Evolutionary conservation across 306 rosid genomes (phyloP), one percentile per base, ranked within the genome.

Genomic region (Coriaria nepalensis): DNA sequence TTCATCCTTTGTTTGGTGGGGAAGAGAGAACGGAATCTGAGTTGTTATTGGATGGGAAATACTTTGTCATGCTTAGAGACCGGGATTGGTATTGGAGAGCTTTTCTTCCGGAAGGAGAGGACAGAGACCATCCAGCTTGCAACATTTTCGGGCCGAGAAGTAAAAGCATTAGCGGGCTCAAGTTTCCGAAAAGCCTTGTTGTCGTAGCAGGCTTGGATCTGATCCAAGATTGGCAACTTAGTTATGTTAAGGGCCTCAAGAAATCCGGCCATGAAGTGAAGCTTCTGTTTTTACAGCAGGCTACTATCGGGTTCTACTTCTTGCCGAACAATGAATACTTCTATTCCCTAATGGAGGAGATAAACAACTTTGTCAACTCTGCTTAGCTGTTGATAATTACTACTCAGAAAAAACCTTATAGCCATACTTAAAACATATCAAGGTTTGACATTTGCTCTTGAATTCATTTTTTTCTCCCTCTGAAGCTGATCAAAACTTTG

Each of bases 11-110:
- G 69, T 86, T 86, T 40, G 96, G 74, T 6, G 96, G 94, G 46
- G 60, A 79, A 61, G 56, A 15, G 64, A 60, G 96, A 54, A 74
- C 86, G 0, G 81, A 63, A 33, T 72, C 96, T 0, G 94, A 86
- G 69, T 62, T 55, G 66, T 62, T 56, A 51, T 64, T 86, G 2
- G 96, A 86, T 36, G 96, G 90, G 4, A 86, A 86, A 56, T 86
- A 79, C 75, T 86, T 86, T 45, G 94, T 86, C 52, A 66, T 63
- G 56, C 55, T 86, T 56, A 86, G 68, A 53, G 96, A 86, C 59
- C 90, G 94, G 0, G 96, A 86, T 36, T 86, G 96, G 96, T 86
- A 86, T 62, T 86, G 96, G 96, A 70, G 94, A 49, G 96, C 96
- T 7, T 86, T 65, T 53, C 80, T 86, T 2, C 94, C 96, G 0